Evolutionary conservation across 1,139 yeast species (phyloP), one percentile per base, ranked within the genome.

Genomic region (Geotrichum macrosporum): DNA sequence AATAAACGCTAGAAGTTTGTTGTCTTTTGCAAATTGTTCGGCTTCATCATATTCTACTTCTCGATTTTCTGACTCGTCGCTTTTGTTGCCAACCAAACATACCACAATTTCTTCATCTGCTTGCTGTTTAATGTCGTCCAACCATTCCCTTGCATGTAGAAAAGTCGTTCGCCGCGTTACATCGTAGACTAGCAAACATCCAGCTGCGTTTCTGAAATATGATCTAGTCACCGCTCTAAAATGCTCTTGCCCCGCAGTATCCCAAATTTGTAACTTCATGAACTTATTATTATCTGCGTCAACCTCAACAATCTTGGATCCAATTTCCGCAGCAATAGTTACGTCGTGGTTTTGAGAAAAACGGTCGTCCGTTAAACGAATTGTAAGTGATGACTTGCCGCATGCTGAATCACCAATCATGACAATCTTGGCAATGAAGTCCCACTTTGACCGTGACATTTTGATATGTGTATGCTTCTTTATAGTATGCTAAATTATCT

Each of bases 201-300:
- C 94, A 60, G 82, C 82, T 13, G 94, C 94, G 37, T 87, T 81
- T 52, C 84, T 84, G 65, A 88, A 88, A 65, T 88, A 88, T 54
- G 83, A 72, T 60, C 82, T 81, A 52, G 87, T 76, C 85, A 88
- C 88, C 32, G 95, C 94, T 53, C 88, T 77, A 66, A 87, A 88
- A 66, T 88, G 96, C 68, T 88, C 96, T 71, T 88, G 96, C 31
- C 96, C 96, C 1, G 96, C 96, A 36, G 96, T 88, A 65, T 88
- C 96, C 69, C 68, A 64, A 27, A 57, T 59, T 37, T 58, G 61
- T 18, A 58, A 53, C 43, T 58, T 59, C 44, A 59, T 59, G 44
- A 43, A 50, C 35, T 57, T 47, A 8, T 35, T 10, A 33, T 34
- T n/a, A n/a, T n/a, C n/a, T n/a, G n/a, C 48, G 18, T 16, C 34